These are phyloP conservation scores for Cercospora zeae-maydis DNA, from an alignment of 2,329 filamentous ascomycete species.

Conservation along the genomic window DNA sequence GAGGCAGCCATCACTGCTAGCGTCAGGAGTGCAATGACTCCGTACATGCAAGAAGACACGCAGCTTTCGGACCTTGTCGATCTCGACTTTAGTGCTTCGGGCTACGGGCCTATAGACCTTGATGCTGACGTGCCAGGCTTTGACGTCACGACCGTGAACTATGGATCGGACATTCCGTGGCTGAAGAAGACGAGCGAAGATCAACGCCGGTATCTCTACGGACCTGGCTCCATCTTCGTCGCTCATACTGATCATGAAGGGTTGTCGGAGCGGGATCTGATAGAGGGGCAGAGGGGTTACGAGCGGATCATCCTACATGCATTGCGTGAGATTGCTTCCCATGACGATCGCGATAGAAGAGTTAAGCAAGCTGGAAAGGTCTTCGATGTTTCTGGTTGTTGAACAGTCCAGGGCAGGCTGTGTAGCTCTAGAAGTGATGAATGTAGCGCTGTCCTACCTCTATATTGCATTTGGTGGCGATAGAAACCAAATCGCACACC, in stretches of 20 bases:
- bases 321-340: not conserved
- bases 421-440: no score
- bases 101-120: constrained; percentile 74
- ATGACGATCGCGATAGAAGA: not conserved
- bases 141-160: constrained; percentile 79
- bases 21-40: not conserved
- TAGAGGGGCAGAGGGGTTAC: not conserved
- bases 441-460: no score
- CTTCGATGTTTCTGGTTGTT: no score
- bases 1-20: not conserved
- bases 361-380: not conserved
- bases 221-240: constrained; percentile 70
- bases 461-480: no score
- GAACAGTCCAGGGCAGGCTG: no score
- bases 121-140: constrained; percentile 82
- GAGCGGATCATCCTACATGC: not conserved
- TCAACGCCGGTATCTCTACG: constrained; percentile 62
- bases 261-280: constrained; percentile 45
- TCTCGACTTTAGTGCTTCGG: constrained; percentile 32
- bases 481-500: no score
- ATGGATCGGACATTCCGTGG: constrained; percentile 86
- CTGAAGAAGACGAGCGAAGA: constrained; percentile 39
- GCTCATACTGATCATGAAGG: constrained; percentile 84
- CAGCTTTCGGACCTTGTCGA: not conserved
- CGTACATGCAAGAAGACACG: not conserved